Evolutionary conservation across 2,329 filamentous ascomycete species (phyloP), one percentile per base, ranked within the genome.

Genomic region (Cercospora nicotianae): DNA sequence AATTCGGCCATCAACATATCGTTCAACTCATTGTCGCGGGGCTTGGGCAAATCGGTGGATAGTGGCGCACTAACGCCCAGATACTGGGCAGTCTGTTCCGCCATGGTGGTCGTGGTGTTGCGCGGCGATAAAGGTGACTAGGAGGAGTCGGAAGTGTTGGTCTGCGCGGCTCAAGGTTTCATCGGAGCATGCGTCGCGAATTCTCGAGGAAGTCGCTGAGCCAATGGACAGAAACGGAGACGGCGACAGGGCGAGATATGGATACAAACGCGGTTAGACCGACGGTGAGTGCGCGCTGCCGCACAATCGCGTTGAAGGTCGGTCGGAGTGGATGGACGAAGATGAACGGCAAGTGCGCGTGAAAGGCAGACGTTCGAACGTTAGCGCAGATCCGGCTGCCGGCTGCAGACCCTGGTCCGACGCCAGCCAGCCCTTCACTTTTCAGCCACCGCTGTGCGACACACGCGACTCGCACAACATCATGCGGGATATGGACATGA

Each of bases 1-100:
- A 99, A 83, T 80, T 97, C 94, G 65, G 91, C 88, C 66, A 97
- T 87, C 55, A 99, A 86, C 65, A 89, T 85, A 72, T 93, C 89
- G 74, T 92, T 96, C 61, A 91, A 87, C 71, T 90, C 86, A 66
- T 90, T 87, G 79, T 99, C 94, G 42, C 86, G 83, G 65, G 90
- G 86, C 1, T 91, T 95, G 4, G 95, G 95, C 26, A 93, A 84
- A 23, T 85, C 84, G 12, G 85, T 86, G 20, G 93, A 96, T 42
- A 99, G 92, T 58, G 95, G 91, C 74, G 67, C 60, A 16, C 67
- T 69, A 30, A 72, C 70, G 23, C 70, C 72, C 48, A 59, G 42
- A 31, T 67, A 65, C 31, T 67, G 66, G 36, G 66, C 65, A 53
- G 66, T 71, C 61, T 71, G 58, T n/a, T 62, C 58, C n/a, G 66